Conservation (phyloP, 306 rosid species). For the Vigna unguiculata region DNA sequence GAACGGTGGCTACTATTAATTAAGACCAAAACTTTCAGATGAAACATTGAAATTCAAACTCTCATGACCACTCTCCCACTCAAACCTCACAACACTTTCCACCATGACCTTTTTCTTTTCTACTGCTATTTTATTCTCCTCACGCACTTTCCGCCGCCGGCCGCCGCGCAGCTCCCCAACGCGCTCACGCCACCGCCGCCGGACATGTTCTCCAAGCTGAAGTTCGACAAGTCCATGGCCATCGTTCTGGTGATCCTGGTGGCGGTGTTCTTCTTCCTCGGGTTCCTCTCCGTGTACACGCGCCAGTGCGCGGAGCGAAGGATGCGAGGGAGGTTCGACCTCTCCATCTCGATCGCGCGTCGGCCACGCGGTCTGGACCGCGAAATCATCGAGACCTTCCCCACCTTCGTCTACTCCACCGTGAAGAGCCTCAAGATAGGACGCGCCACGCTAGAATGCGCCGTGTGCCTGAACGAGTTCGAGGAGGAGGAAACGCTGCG, state of each 20-base stretch:
- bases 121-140: conserved; percentile 18
- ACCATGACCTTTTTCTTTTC: conserved; percentile 34
- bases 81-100: not conserved
- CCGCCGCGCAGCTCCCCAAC: conserved; percentile 51
- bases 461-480: conserved; percentile 90
- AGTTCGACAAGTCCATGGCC: conserved; percentile 65
- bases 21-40: not conserved
- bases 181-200: not conserved
- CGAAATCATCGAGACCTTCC: conserved; percentile 67
- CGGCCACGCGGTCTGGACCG: conserved; percentile 66
- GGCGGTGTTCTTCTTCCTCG: conserved; percentile 63
- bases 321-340: conserved; percentile 45
- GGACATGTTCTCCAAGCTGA: not conserved
- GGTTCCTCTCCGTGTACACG: conserved; percentile 80
- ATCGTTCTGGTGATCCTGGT: conserved; percentile 61
- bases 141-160: not conserved
- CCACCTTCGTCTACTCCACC: conserved; percentile 76
- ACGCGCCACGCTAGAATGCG: conserved; percentile 74
- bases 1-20: not conserved
- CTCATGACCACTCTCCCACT: conserved; percentile 38
- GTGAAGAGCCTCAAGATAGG: conserved; percentile 79
- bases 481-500: conserved; percentile 85
- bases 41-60: not conserved
- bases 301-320: conserved; percentile 76
- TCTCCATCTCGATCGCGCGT: conserved; percentile 34